phyloP scores from a whole-genome alignment of 306 rosid species.

The Vicia villosa region DNA sequence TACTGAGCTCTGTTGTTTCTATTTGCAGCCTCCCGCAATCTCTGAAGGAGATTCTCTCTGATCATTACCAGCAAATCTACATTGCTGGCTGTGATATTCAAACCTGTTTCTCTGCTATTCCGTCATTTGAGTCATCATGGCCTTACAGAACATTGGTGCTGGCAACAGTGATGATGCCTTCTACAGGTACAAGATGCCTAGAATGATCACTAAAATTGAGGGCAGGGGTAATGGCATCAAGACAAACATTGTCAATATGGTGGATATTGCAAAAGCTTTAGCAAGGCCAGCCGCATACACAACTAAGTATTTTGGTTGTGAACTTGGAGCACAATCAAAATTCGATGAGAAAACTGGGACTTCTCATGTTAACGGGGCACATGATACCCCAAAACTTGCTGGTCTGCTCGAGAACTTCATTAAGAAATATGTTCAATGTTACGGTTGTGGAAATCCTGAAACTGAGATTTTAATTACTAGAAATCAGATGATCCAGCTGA shows the following conservation, averaged over 20 bases:
- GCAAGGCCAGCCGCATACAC: constrained; percentile 74
- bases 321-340: constrained; percentile 70
- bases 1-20: constrained; percentile 42
- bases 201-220: constrained; percentile 71
- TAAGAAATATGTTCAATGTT: constrained; percentile 67
- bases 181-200: constrained; percentile 77
- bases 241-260: constrained; percentile 72
- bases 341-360: constrained; percentile 72
- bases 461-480: constrained; percentile 64
- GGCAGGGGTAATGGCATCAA: constrained; percentile 78
- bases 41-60: constrained; percentile 37
- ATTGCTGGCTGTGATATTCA: constrained; percentile 28
- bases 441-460: constrained; percentile 74
- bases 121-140: constrained; percentile 49
- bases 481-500: constrained; percentile 65
- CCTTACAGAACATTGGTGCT: constrained; percentile 72
- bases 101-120: constrained; percentile 2
- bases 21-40: constrained; percentile 41
- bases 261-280: constrained; percentile 68
- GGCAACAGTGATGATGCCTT: constrained; percentile 72
- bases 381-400: constrained; percentile 72
- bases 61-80: neutral
- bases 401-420: constrained; percentile 73
- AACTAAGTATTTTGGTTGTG: constrained; percentile 68
- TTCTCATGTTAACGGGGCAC: constrained; percentile 70